phyloP scores from a whole-genome alignment of 2,329 filamentous ascomycete species.

The Annulohypoxylon truncatum region DNA sequence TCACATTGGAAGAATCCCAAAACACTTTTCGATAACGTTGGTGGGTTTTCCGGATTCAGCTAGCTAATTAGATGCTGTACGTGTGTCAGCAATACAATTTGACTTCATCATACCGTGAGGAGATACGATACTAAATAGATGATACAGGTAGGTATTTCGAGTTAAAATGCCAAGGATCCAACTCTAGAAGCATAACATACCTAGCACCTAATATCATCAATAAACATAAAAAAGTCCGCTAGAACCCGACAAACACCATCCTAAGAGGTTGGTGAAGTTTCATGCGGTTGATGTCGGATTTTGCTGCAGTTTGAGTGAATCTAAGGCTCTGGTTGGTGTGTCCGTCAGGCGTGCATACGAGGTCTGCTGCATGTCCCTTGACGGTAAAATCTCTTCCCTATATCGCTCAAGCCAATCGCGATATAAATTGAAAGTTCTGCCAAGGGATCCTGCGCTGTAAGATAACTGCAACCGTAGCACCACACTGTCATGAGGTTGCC shows the following conservation, averaged over 20 bases:
- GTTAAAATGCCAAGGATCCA: neutral
- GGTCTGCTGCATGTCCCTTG: slow-evolving; percentile 38
- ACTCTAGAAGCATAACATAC: neutral
- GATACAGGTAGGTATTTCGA: no score
- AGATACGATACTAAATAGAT: neutral
- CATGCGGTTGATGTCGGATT: slow-evolving; percentile 10
- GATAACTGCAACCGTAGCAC: slow-evolving; percentile 21
- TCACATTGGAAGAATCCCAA: slow-evolving; percentile 5
- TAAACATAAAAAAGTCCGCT: neutral
- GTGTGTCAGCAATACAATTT: neutral
- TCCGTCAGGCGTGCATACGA: slow-evolving; percentile 35
- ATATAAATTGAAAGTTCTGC: slow-evolving; percentile 9
- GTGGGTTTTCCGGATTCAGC: neutral
- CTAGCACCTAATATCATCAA: neutral
- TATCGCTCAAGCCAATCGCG: slow-evolving; percentile 29
- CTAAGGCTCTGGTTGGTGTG: slow-evolving; percentile 11
- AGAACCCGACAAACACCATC: neutral
- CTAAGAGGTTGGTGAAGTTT: slow-evolving; percentile 2
- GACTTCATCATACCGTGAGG: neutral
- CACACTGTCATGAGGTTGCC: slow-evolving; percentile 17
- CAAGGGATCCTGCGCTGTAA: slow-evolving; percentile 20
- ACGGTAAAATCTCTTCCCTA: slow-evolving; percentile 21
- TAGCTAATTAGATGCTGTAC: neutral
- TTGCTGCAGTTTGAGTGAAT: slow-evolving; percentile 1
- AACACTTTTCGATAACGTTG: neutral